Evolutionary conservation across 352 stramenopile genomes (phyloP).

Genomic region (Nothophytophthora sp.): DNA sequence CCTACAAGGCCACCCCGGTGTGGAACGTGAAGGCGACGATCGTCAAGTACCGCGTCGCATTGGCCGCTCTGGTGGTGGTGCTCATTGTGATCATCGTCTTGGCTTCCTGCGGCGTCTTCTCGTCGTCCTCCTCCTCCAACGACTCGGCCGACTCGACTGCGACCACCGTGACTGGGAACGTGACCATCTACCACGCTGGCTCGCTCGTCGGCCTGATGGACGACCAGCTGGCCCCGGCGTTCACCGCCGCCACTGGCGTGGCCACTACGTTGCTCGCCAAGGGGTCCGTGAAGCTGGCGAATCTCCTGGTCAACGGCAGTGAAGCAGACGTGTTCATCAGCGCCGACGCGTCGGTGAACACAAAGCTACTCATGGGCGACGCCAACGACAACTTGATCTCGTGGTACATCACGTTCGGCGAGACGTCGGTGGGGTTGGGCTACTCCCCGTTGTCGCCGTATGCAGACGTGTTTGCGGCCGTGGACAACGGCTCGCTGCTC

Average conservation of each 20-base stretch:
- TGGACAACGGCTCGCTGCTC: conserved; percentile 28
- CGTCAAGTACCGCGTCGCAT: conserved; percentile 30
- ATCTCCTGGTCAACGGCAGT: conserved; percentile 30
- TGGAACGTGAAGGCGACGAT: conserved; percentile 37
- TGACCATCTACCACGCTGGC: conserved; percentile 35
- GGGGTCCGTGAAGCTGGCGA: conserved; percentile 31
- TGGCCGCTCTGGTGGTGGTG: conserved; percentile 20
- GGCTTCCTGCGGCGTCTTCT: conserved; percentile 27
- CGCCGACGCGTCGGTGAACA: conserved; percentile 31
- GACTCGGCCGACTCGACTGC: conserved; percentile 1
- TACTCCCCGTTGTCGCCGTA: conserved; percentile 31
- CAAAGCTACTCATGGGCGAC: conserved; percentile 29
- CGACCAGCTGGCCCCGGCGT: conserved; percentile 22
- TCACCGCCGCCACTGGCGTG: conserved; percentile 30
- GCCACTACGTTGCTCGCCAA: conserved; percentile 30
- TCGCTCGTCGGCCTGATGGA: conserved; percentile 33
- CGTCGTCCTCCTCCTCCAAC: conserved; percentile 12
- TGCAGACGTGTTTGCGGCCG: conserved; percentile 22
- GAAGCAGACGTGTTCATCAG: conserved; percentile 35
- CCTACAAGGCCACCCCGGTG: conserved; percentile 30
- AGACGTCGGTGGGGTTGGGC: conserved; percentile 27
- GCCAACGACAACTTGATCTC: conserved; percentile 31
- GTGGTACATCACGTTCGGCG: conserved; percentile 33
- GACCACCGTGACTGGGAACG: conserved; percentile 15
- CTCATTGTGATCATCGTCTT: conserved; percentile 25